Conservation (phyloP, 2,329 filamentous ascomycete species). For the Piedraia hortae region DNA sequence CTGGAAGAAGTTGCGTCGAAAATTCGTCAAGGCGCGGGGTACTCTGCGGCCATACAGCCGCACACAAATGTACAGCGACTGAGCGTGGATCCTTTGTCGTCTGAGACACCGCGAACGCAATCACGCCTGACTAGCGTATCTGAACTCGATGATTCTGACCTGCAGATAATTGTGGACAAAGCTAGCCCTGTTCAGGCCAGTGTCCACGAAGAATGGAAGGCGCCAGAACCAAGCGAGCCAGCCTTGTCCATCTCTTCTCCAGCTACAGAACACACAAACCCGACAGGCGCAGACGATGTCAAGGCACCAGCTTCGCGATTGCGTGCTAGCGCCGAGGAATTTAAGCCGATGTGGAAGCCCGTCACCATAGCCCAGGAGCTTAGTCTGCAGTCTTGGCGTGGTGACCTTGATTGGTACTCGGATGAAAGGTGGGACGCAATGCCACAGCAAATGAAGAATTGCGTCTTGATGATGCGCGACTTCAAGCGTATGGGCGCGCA, state of each 20-base stretch:
- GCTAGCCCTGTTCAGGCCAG: too few species aligned
- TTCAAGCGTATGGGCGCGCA: constrained; percentile 1
- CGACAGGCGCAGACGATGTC: neutral
- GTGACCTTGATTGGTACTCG: constrained; percentile 2
- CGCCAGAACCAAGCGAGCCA: too few species aligned
- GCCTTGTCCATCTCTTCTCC: neutral
- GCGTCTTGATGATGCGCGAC: constrained; percentile 3
- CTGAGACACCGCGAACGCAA: too few species aligned
- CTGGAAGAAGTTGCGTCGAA: too few species aligned
- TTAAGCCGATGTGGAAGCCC: constrained; percentile 6
- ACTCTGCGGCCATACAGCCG: too few species aligned
- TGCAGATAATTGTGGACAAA: too few species aligned
- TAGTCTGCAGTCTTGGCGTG: constrained; percentile 3
- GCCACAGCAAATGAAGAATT: constrained; percentile 2
- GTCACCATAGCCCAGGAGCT: constrained; percentile 3
- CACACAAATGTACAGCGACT: too few species aligned
- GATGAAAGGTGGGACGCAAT: constrained; percentile 1
- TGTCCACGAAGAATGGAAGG: too few species aligned
- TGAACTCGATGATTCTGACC: too few species aligned
- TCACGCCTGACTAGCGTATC: too few species aligned
- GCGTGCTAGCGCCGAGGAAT: constrained; percentile 7
- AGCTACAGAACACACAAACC: neutral
- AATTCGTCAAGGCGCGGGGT: too few species aligned
- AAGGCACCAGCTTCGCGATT: constrained; percentile 3
- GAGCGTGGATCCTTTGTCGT: too few species aligned